phyloP scores from a whole-genome alignment of 2,329 filamentous ascomycete genomes.

The Neonectria coccinea region DNA sequence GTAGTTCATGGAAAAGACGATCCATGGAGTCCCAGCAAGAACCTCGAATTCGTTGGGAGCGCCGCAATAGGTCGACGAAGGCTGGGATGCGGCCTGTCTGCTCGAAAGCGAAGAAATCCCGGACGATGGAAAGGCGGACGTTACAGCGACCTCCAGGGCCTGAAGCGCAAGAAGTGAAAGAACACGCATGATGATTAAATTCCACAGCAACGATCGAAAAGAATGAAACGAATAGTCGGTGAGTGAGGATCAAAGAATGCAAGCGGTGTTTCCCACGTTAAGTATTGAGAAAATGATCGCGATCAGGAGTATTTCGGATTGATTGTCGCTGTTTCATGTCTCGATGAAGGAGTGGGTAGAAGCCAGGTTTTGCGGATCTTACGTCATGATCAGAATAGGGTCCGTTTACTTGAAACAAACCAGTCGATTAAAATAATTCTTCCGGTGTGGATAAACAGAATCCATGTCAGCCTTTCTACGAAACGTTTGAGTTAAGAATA shows the following conservation, averaged over 20 bases:
- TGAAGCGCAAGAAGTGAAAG: background rate
- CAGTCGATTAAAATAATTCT: background rate
- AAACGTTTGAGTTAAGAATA: background rate
- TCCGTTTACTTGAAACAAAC: background rate
- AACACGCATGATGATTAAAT: background rate
- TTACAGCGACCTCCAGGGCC: conserved; percentile 1
- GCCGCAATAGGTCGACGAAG: conserved; percentile 28
- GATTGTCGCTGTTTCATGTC: conserved; percentile 1
- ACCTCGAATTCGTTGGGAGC: conserved; percentile 32
- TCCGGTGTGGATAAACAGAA: background rate
- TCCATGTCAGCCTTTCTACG: background rate
- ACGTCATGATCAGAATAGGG: background rate
- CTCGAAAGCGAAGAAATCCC: background rate
- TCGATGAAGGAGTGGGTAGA: background rate
- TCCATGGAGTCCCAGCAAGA: conserved; percentile 31
- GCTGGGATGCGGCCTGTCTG: conserved; percentile 6
- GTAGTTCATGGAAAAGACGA: conserved; percentile 39
- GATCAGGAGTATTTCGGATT: conserved; percentile 2
- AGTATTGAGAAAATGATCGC: background rate
- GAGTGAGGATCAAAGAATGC: background rate
- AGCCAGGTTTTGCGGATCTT: background rate
- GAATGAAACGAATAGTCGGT: background rate
- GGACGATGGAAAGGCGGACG: background rate
- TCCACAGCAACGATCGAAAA: background rate
- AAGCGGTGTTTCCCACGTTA: background rate